Evolutionary conservation across 176 grass and related monocot genomes (phyloP).

Genomic region (Themeda triandra): DNA sequence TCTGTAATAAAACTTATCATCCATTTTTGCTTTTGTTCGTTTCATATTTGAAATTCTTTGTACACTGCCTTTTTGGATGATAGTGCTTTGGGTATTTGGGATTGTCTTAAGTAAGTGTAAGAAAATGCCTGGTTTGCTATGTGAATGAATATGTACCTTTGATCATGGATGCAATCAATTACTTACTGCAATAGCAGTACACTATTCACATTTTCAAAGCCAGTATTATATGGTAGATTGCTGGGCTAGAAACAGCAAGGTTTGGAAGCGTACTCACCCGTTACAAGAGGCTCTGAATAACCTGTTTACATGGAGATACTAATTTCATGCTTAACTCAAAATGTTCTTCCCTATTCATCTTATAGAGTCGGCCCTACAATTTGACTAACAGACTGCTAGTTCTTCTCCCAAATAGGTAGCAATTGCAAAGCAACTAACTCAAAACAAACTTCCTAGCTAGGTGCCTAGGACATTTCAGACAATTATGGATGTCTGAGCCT

Average conservation of each 20-base stretch:
- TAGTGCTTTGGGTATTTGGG: not conserved
- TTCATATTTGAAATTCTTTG: not conserved
- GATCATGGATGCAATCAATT: not conserved
- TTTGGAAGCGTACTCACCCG: not conserved
- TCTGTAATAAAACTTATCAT: not conserved
- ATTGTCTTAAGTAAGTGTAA: slow-evolving; percentile 6
- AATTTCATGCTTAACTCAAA: too few relatives aligned
- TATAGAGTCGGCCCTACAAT: not conserved
- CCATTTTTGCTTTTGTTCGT: not conserved
- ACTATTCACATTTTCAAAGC: not conserved
- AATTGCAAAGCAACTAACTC: not conserved
- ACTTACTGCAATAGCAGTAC: not conserved
- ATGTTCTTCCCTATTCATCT: too few relatives aligned
- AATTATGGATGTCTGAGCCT: not conserved
- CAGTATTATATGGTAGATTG: not conserved
- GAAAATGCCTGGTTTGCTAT: not conserved
- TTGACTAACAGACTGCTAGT: not conserved
- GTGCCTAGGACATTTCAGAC: not conserved
- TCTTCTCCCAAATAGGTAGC: not conserved
- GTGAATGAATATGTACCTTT: not conserved
- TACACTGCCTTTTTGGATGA: not conserved
- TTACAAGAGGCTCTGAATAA: not conserved
- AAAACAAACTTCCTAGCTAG: not conserved
- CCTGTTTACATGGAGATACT: not conserved
- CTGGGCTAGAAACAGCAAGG: not conserved